Evolutionary conservation across 768 basidiomycete genomes (phyloP).

Genomic region (Strobilomyces confusus): DNA sequence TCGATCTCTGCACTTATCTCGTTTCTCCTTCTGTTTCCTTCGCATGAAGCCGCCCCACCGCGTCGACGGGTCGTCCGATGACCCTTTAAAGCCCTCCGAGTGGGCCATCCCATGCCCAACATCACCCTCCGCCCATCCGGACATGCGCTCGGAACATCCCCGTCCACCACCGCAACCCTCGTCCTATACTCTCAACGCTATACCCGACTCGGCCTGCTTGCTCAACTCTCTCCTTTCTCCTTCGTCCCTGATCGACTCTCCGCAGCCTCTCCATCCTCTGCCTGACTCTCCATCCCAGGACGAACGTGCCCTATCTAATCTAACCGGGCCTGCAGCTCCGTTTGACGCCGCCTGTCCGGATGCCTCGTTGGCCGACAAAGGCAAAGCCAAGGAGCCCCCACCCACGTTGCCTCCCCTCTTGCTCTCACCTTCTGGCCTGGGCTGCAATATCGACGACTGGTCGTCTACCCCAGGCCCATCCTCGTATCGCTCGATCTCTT

Average conservation of each 20-base stretch:
- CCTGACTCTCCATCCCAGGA: slow-evolving; percentile 4
- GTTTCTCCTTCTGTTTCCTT: slow-evolving; percentile 20
- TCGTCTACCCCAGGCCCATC: slow-evolving; percentile 33
- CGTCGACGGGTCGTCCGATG: slow-evolving; percentile 44
- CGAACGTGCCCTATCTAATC: slow-evolving; percentile 24
- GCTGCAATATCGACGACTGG: slow-evolving; percentile 39
- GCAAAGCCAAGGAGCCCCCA: slow-evolving; percentile 49
- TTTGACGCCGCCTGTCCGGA: slow-evolving; percentile 11
- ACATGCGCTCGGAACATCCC: slow-evolving; percentile 15
- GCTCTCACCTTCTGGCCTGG: slow-evolving; percentile 53
- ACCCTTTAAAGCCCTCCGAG: slow-evolving; percentile 12
- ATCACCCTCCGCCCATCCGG: slow-evolving; percentile 10
- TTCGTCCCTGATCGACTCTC: slow-evolving; percentile 2
- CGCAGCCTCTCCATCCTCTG: not conserved
- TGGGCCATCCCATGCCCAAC: not conserved
- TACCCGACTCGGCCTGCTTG: not conserved
- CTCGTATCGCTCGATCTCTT: slow-evolving; percentile 34
- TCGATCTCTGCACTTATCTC: slow-evolving; percentile 8
- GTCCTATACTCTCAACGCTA: not conserved
- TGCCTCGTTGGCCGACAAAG: slow-evolving; percentile 42
- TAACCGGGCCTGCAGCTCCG: slow-evolving; percentile 17
- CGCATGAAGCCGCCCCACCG: slow-evolving; percentile 37
- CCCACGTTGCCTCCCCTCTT: slow-evolving; percentile 64
- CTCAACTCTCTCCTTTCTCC: slow-evolving; percentile 4
- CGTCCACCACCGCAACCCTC: slow-evolving; percentile 1